Percentiles rank a stretch among this genome's conserved stretches.
Conservation (phyloP, 2,329 filamentous ascomycete genomes). For the Blastomyces gilchristii region DNA sequence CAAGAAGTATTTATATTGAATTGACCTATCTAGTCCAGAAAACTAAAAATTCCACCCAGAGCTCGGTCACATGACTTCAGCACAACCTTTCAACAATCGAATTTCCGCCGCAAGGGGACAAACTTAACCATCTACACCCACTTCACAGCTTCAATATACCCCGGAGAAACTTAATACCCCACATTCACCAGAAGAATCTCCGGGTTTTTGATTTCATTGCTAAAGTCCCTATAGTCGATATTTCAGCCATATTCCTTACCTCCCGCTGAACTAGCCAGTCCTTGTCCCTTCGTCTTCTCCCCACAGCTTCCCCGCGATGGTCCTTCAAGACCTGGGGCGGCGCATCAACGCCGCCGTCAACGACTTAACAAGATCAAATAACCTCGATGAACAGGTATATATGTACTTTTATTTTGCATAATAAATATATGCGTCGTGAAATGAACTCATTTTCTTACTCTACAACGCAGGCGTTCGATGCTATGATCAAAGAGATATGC, state of each 20-base stretch:
- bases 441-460: slow-evolving; percentile 7
- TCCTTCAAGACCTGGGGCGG: slow-evolving; percentile 96
- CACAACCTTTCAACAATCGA: background rate
- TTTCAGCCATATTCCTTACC: background rate
- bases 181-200: no score
- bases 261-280: background rate
- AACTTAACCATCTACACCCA: background rate
- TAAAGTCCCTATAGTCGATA: background rate
- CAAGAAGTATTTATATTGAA: background rate
- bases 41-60: background rate
- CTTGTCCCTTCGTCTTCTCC: background rate
- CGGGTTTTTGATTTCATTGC: background rate
- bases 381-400: slow-evolving; percentile 84
- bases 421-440: slow-evolving; percentile 11
- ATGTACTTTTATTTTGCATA: slow-evolving; percentile 5
- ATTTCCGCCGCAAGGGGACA: background rate
- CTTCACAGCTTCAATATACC: background rate
- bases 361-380: slow-evolving; percentile 82
- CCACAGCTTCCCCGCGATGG: slow-evolving; percentile 52
- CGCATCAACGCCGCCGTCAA: slow-evolving; percentile 95
- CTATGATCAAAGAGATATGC: slow-evolving; percentile 97
- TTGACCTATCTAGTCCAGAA: background rate
- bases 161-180: background rate
- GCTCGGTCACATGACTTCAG: background rate
- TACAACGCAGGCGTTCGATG: slow-evolving; percentile 67